Percentiles rank a stretch among this genome's conserved stretches.
These are phyloP conservation scores for Conringia planisiliqua DNA, from an alignment of 345 rosid genomes.

Conservation along the genomic window DNA sequence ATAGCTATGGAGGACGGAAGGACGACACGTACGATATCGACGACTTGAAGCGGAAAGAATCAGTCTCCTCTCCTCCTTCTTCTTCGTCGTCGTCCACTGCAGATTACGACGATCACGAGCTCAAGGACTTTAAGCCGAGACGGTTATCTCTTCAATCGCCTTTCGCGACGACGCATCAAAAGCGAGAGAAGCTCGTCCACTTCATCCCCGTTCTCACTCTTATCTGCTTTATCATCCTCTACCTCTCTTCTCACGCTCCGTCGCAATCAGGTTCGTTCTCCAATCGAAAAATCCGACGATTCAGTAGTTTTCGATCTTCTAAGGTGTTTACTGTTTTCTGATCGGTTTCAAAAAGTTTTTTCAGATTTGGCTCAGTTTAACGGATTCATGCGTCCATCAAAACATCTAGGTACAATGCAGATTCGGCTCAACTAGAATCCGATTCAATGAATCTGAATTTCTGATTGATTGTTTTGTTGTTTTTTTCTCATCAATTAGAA, in stretches of 20 bases:
- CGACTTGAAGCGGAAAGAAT: slow-evolving; percentile 31
- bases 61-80: slow-evolving; percentile 13
- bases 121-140: slow-evolving; percentile 54
- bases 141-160: slow-evolving; percentile 44
- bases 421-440: slow-evolving; percentile 10
- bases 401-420: slow-evolving; percentile 62
- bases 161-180: slow-evolving; percentile 36
- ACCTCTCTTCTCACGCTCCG: slow-evolving; percentile 76
- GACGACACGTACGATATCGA: slow-evolving; percentile 37
- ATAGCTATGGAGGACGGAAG: slow-evolving; percentile 51
- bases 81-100: slow-evolving; percentile 23
- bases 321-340: background rate
- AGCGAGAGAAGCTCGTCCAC: slow-evolving; percentile 71
- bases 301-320: background rate
- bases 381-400: slow-evolving; percentile 48
- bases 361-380: slow-evolving; percentile 84
- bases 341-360: background rate
- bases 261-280: slow-evolving; percentile 57
- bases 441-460: background rate
- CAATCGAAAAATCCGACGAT: background rate
- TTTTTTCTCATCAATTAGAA: slow-evolving; percentile 15
- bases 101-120: slow-evolving; percentile 44
- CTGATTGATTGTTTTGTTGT: background rate
- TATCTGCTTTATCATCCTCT: slow-evolving; percentile 76
- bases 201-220: slow-evolving; percentile 78